Percentiles rank a stretch among this genome's conserved stretches.
Conservation (phyloP, 1,284 basidiomycete species). For the Boletus semigastroideus region DNA sequence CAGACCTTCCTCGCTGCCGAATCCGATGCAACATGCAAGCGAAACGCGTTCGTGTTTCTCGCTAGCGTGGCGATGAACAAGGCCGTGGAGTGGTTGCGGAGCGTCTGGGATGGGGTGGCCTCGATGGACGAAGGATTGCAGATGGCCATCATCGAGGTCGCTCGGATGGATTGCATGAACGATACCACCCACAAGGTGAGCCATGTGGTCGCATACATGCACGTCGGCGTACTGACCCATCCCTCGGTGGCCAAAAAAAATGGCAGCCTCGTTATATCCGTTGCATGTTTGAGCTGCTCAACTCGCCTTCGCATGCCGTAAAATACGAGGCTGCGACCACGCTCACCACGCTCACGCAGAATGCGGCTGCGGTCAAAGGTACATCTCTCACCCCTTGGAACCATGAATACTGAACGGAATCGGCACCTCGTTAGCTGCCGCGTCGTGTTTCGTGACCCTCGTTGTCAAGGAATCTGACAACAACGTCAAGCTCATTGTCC, state of each 20-base stretch:
- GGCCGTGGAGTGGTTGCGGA: constrained; percentile 90
- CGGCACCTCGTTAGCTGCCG: constrained; percentile 65
- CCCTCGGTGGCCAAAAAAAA: background rate
- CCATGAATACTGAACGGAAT: background rate
- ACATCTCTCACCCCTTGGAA: constrained; percentile 7
- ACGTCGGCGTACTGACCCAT: constrained; percentile 12
- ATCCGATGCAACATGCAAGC: constrained; percentile 94
- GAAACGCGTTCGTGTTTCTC: constrained; percentile 96
- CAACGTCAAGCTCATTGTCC: constrained; percentile 98
- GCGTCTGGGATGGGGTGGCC: constrained; percentile 83
- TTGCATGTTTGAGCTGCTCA: constrained; percentile 93
- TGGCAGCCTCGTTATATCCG: constrained; percentile 88
- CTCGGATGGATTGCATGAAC: constrained; percentile 85
- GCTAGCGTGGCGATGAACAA: constrained; percentile 86
- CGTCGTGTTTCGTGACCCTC: constrained; percentile 86
- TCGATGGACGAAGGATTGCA: constrained; percentile 93
- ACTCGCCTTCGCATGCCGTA: constrained; percentile 89
- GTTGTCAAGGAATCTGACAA: constrained; percentile 97
- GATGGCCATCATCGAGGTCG: constrained; percentile 95
- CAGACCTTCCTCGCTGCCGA: constrained; percentile 98
- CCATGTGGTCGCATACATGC: constrained; percentile 12
- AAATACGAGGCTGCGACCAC: constrained; percentile 99
- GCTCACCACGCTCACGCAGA: constrained; percentile 92
- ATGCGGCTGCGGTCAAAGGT: constrained; percentile 96
- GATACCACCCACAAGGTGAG: constrained; percentile 80